Base-by-base conservation (phyloP, 495 filamentous ascomycete genomes). In the Niebla homalea region DNA sequence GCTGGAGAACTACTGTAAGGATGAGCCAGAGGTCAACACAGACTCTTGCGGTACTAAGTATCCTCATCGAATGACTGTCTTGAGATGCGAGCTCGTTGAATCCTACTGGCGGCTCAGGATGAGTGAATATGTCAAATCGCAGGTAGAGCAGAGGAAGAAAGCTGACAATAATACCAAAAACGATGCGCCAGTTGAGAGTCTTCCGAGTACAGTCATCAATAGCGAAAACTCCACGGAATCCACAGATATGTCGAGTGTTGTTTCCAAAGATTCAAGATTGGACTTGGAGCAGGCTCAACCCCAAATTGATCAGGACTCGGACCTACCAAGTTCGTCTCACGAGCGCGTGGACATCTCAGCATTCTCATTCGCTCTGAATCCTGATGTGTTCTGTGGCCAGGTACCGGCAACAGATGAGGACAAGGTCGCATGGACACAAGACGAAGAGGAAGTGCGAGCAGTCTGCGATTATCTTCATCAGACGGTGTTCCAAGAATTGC, bases 351-450 rank as follows among this genome's bases (percentile, higher is more conserved):
- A 95, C 56, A 83, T 92, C 52, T 87, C 87, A 36, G 76, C 79
- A 56, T 98, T 98, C 73, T 68, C 83, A 22, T 85, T 95, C 49
- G 69, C 85, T 23, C 75, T 99, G 23, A 99, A 99, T 70, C 90
- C 93, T 21, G 93, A 99, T 63, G 88, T 86, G 45, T 95, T 86
- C 73, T 89, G 85, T 64, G 90, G 88, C 50, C 93, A 99, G 66
- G 70, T 77, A 36, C 92, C 93, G 22, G 85, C 92, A 62, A 90
- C 86, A 14, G 79, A 90, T 10, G 88, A 84, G 53, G 92, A 97
- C 60, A 94, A 90, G 68, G 79, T 78, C 51, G 77, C 89, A 60
- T 78, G 83, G 80, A 78, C 77, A 48, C 74, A 83, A 55, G 93
- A 99, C 59, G 93, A 97, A 68, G 73, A 82, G 58, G 84, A 94